Conservation (phyloP, 768 basidiomycete species). For the Coprinopsis sp. region DNA sequence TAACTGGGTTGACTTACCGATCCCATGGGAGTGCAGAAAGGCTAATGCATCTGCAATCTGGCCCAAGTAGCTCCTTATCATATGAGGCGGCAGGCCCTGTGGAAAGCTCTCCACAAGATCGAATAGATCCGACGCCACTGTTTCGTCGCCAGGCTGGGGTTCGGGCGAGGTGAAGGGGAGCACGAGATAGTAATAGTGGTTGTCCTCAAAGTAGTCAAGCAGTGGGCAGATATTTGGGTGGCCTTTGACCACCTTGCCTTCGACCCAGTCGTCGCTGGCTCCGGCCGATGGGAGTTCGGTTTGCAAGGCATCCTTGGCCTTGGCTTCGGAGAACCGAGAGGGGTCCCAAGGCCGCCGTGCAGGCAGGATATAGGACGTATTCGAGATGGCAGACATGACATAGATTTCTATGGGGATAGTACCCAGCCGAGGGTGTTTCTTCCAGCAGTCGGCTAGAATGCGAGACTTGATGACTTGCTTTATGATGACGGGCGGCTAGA, state of each 20-base stretch:
- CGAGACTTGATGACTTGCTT: conserved; percentile 99
- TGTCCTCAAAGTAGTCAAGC: conserved; percentile 95
- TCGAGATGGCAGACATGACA: conserved; percentile 87
- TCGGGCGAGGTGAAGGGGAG: conserved; percentile 73
- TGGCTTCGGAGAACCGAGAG: conserved; percentile 34
- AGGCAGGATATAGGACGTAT: conserved; percentile 75
- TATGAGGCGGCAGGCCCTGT: conserved; percentile 69
- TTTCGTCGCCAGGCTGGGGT: conserved; percentile 43
- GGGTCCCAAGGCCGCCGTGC: conserved; percentile 83
- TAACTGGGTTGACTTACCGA: conserved; percentile 65
- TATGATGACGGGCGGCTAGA: conserved; percentile 84
- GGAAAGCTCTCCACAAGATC: conserved; percentile 91
- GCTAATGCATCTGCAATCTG: conserved; percentile 89
- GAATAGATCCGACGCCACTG: conserved; percentile 81
- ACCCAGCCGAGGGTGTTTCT: conserved; percentile 89
- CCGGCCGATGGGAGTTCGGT: conserved; percentile 6
- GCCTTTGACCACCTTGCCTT: conserved; percentile 70
- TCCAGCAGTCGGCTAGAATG: conserved; percentile 99
- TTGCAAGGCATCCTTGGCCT: conserved; percentile 15
- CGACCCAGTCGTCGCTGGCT: conserved; percentile 51
- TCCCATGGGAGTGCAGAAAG: conserved; percentile 88
- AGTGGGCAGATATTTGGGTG: conserved; percentile 95
- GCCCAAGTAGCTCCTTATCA: conserved; percentile 80
- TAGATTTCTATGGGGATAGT: conserved; percentile 98
- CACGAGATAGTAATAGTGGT: conserved; percentile 92